Conservation (phyloP, 371 early-diverging fungal genomes). For the Mortierella sp. region DNA sequence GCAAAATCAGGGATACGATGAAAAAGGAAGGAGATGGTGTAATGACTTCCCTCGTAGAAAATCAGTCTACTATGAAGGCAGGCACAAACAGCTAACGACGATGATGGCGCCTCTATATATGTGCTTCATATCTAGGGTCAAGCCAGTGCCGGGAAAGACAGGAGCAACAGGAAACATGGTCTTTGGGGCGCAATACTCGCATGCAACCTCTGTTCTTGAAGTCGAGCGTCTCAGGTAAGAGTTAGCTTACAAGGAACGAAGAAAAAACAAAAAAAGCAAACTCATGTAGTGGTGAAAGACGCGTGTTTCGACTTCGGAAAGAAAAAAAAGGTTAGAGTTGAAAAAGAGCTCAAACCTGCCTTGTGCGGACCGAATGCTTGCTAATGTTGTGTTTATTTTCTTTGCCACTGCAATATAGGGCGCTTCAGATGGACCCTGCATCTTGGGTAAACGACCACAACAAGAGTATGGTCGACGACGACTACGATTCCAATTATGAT, state of each 20-base stretch:
- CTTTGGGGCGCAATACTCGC: slow-evolving; percentile 58
- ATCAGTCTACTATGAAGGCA: not conserved
- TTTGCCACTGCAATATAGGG: slow-evolving; percentile 26
- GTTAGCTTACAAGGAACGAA: not conserved
- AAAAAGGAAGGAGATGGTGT: not conserved
- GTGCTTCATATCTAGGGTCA: slow-evolving; percentile 44
- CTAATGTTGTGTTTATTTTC: too few relatives aligned
- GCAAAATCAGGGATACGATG: slow-evolving; percentile 1
- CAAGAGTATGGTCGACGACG: slow-evolving; percentile 25
- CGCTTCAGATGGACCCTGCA: slow-evolving; percentile 48
- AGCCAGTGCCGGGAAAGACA: slow-evolving; percentile 50
- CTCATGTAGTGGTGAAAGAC: too few relatives aligned
- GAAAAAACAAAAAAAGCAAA: not conserved
- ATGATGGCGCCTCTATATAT: not conserved
- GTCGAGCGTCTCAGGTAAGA: slow-evolving; percentile 53
- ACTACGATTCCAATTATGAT: slow-evolving; percentile 44
- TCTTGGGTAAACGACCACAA: slow-evolving; percentile 42
- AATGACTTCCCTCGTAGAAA: slow-evolving; percentile 1
- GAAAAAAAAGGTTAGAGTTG: too few relatives aligned
- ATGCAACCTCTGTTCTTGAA: slow-evolving; percentile 49
- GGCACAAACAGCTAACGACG: not conserved
- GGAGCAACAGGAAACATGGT: slow-evolving; percentile 57
- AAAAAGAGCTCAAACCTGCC: too few relatives aligned
- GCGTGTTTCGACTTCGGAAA: too few relatives aligned
- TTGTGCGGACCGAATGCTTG: too few relatives aligned